Conservation (phyloP, 495 filamentous ascomycete genomes). For the Tuber brumale region DNA sequence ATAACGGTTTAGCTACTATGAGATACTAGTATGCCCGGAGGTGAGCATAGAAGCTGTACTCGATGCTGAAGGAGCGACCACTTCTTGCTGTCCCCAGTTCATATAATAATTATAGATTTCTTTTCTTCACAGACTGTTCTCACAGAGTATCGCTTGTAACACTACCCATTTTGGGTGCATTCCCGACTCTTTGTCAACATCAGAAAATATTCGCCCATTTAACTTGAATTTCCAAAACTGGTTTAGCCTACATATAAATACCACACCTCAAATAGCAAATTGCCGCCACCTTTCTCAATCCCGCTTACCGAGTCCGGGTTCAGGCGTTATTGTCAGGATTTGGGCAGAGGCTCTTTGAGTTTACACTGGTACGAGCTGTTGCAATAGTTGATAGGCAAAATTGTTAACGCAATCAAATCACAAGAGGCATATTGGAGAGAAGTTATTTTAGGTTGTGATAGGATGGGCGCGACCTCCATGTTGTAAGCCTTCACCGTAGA, state of each 20-base stretch:
- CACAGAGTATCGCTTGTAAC: neutral
- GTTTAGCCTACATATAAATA: neutral
- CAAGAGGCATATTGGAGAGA: neutral
- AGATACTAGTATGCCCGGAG: neutral
- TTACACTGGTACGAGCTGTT: neutral
- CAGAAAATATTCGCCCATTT: neutral
- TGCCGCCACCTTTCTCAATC: neutral
- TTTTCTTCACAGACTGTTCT: neutral
- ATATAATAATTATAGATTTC: neutral
- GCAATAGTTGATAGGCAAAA: neutral
- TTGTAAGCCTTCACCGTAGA: neutral
- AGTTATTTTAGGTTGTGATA: neutral
- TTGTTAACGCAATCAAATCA: neutral
- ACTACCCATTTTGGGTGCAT: neutral
- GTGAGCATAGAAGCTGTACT: neutral
- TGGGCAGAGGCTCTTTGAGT: neutral
- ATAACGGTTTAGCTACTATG: neutral
- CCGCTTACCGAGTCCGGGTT: neutral
- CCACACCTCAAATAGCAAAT: neutral
- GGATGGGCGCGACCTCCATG: neutral
- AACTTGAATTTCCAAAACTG: neutral
- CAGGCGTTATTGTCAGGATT: neutral
- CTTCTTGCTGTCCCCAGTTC: neutral
- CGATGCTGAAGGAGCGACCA: neutral
- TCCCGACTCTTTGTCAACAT: neutral